phyloP scores from a whole-genome alignment of 331 rosid genomes.

The Rhamnella rubrinervis region DNA sequence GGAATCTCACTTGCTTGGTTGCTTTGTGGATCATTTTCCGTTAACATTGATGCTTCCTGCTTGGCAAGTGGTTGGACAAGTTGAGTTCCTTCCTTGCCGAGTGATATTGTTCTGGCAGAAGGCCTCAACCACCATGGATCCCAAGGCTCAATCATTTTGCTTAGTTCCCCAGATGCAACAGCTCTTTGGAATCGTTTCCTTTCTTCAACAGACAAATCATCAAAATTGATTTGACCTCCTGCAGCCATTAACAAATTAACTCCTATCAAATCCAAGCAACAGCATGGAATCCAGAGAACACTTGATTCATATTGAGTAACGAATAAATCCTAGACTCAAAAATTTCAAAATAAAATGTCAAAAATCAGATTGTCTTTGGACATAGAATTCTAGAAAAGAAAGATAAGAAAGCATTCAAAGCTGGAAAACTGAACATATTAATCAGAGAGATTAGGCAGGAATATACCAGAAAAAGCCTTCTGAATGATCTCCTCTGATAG shows the following conservation, averaged over 20 bases:
- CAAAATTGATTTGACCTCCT: constrained; percentile 74
- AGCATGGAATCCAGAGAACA: background rate
- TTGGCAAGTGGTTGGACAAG: constrained; percentile 59
- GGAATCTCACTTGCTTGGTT: constrained; percentile 53
- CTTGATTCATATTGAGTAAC: no score
- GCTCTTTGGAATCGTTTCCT: constrained; percentile 84
- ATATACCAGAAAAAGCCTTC: constrained; percentile 65
- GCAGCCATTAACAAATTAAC: constrained; percentile 21
- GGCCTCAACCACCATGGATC: constrained; percentile 94
- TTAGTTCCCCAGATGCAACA: constrained; percentile 75
- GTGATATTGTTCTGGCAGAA: constrained; percentile 64
- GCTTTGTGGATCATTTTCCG: constrained; percentile 27
- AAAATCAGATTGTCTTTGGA: background rate
- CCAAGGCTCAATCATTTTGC: constrained; percentile 93
- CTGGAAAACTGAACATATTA: constrained; percentile 8
- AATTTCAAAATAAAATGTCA: background rate
- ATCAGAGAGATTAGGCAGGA: constrained; percentile 3
- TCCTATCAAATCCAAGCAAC: constrained; percentile 27
- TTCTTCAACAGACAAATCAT: constrained; percentile 77
- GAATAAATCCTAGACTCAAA: background rate
- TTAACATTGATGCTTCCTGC: constrained; percentile 27
- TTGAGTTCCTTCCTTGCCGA: constrained; percentile 77
- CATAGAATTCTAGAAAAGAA: background rate
- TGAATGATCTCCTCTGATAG: constrained; percentile 61
- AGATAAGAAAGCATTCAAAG: constrained; percentile 3